These are phyloP conservation scores for Cladosporium cucumerinum DNA, from an alignment of 2,329 filamentous ascomycete species.

Conservation along the genomic window DNA sequence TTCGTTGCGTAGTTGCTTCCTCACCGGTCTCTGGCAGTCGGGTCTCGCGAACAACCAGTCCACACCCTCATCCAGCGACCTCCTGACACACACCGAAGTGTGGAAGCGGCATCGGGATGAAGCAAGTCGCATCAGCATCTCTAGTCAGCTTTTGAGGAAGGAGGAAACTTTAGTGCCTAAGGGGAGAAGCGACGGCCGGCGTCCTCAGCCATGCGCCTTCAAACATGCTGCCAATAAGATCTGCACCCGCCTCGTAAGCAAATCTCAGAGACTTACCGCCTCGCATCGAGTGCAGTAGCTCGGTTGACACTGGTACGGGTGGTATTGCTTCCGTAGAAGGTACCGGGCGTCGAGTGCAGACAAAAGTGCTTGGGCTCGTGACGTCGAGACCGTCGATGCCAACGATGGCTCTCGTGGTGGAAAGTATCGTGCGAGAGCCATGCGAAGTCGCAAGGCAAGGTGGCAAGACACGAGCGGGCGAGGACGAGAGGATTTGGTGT, in stretches of 20 bases:
- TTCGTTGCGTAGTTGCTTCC: no score
- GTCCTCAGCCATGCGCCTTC: neutral
- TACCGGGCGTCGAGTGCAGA: slow-evolving; percentile 3
- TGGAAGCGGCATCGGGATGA: neutral
- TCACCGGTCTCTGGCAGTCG: no score
- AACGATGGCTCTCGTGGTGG: neutral
- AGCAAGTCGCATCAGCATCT: neutral
- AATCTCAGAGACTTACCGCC: neutral
- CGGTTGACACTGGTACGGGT: neutral
- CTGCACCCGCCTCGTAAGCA: slow-evolving; percentile 1
- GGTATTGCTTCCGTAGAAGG: slow-evolving; percentile 4
- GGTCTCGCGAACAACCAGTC: no score
- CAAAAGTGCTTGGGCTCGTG: neutral
- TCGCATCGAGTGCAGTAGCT: neutral
- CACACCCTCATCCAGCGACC: no score
- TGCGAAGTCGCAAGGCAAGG: neutral
- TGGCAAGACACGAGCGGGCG: neutral
- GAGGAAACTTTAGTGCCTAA: neutral
- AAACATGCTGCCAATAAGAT: neutral
- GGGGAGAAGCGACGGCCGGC: neutral
- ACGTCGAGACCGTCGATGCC: neutral
- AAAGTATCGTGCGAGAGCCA: neutral
- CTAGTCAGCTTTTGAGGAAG: neutral
- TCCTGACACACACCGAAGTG: no score
- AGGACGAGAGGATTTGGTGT: neutral